Percentiles rank a stretch among this genome's conserved stretches.
These are phyloP conservation scores for Dendrocalamus sinicus DNA, from an alignment of 176 grass and related monocot species.

Conservation along the genomic window DNA sequence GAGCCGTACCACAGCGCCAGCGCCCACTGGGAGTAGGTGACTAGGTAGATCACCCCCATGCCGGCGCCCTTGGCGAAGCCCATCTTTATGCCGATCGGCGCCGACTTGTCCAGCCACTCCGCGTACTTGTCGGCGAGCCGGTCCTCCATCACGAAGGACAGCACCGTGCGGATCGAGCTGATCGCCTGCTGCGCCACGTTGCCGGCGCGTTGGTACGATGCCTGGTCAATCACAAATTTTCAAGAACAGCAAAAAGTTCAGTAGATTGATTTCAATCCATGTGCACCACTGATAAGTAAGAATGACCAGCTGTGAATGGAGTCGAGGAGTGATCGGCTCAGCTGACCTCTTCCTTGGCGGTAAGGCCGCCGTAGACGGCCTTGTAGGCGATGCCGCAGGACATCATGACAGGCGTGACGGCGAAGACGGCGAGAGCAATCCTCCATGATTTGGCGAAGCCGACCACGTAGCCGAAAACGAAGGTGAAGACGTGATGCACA, in stretches of 20 bases:
- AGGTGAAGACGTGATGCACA: constrained; percentile 72
- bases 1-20: constrained; percentile 69
- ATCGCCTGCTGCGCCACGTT: constrained; percentile 72
- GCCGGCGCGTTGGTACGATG: constrained; percentile 61
- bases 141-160: constrained; percentile 79
- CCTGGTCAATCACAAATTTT: constrained; percentile 22
- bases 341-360: constrained; percentile 66
- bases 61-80: constrained; percentile 78
- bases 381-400: constrained; percentile 66
- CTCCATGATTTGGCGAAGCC: constrained; percentile 67
- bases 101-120: constrained; percentile 44
- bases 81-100: constrained; percentile 56
- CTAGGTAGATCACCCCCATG: constrained; percentile 68
- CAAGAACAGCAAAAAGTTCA: background rate
- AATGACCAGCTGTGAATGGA: background rate
- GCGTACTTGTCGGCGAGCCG: constrained; percentile 54
- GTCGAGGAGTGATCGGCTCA: background rate
- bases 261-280: background rate
- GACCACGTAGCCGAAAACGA: constrained; percentile 66
- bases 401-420: constrained; percentile 67
- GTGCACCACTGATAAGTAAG: background rate
- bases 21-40: constrained; percentile 76
- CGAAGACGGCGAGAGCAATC: constrained; percentile 60
- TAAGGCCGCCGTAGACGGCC: constrained; percentile 65
- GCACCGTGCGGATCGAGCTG: constrained; percentile 66